These are phyloP conservation scores for Calophaca sinica DNA, from an alignment of 306 rosid species.

Conservation along the genomic window DNA sequence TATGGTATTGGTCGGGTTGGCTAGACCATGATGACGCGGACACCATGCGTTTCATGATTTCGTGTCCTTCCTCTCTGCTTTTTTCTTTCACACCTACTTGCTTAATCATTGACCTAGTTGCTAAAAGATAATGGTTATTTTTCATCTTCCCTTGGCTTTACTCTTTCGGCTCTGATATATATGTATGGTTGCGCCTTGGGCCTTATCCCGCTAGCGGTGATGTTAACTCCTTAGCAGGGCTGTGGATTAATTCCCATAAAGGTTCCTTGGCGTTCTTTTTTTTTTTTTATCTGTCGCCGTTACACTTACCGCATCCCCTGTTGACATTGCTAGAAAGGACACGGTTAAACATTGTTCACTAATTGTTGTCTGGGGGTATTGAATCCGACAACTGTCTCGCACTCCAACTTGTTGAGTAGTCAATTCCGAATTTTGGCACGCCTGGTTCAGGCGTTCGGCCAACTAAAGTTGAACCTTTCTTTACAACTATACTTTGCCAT, in stretches of 20 bases:
- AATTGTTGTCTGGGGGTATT: background rate
- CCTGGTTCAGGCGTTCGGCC: constrained; percentile 39
- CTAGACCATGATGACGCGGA: constrained; percentile 33
- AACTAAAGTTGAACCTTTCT: constrained; percentile 50
- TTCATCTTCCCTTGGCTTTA: background rate
- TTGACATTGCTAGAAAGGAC: background rate
- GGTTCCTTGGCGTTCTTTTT: constrained; percentile 10
- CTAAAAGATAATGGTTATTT: constrained; percentile 36
- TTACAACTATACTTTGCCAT: background rate
- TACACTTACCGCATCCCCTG: background rate
- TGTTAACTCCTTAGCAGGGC: constrained; percentile 31
- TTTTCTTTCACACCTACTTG: background rate
- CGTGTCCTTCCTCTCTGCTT: background rate
- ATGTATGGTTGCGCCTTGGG: constrained; percentile 4
- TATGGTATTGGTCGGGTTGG: constrained; percentile 10
- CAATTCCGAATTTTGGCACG: constrained; percentile 42
- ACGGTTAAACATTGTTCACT: constrained; percentile 8
- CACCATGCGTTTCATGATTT: constrained; percentile 43
- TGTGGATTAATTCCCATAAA: background rate
- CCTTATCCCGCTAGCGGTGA: background rate
- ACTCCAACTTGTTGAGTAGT: constrained; percentile 37
- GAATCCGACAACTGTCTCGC: constrained; percentile 45
- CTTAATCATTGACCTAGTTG: constrained; percentile 44
- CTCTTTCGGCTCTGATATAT: constrained; percentile 9
- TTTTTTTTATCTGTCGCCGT: background rate